phyloP scores from a whole-genome alignment of 352 stramenopile species.

The Pythium biforme region DNA sequence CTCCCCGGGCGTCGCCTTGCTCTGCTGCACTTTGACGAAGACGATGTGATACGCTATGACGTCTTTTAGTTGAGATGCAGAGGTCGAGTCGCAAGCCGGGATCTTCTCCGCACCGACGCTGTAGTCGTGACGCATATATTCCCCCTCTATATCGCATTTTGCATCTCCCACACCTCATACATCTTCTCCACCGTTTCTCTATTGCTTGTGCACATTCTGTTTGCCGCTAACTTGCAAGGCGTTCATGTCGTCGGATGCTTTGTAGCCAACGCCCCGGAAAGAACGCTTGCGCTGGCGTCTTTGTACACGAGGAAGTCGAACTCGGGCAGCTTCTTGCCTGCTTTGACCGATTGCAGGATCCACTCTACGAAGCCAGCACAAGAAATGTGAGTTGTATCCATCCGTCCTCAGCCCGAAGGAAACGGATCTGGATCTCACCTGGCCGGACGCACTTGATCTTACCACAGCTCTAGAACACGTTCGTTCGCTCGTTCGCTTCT shows the following conservation, averaged over 20 bases:
- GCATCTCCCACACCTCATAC: slow-evolving; percentile 21
- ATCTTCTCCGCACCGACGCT: slow-evolving; percentile 16
- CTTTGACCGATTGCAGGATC: slow-evolving; percentile 75
- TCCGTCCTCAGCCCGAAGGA: neutral
- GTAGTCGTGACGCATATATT: slow-evolving; percentile 34
- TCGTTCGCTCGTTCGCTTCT: neutral
- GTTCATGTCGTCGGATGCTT: neutral
- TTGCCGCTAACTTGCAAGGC: neutral
- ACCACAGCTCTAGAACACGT: slow-evolving; percentile 33
- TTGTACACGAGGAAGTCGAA: slow-evolving; percentile 81
- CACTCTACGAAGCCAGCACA: slow-evolving; percentile 39
- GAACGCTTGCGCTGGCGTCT: slow-evolving; percentile 22
- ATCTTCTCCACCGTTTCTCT: slow-evolving; percentile 1
- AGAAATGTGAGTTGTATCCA: neutral
- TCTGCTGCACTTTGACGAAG: neutral
- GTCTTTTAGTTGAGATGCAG: slow-evolving; percentile 4
- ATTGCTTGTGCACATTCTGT: neutral
- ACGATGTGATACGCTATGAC: slow-evolving; percentile 6
- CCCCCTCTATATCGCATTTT: slow-evolving; percentile 25
- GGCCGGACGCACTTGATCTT: slow-evolving; percentile 69
- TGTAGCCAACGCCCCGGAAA: slow-evolving; percentile 8
- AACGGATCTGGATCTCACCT: slow-evolving; percentile 27
- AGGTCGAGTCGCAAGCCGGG: neutral
- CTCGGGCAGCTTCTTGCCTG: slow-evolving; percentile 56
- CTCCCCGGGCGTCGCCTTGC: neutral